Base-by-base conservation (phyloP, 768 basidiomycete species). In the Filobasidium floriforme region DNA sequence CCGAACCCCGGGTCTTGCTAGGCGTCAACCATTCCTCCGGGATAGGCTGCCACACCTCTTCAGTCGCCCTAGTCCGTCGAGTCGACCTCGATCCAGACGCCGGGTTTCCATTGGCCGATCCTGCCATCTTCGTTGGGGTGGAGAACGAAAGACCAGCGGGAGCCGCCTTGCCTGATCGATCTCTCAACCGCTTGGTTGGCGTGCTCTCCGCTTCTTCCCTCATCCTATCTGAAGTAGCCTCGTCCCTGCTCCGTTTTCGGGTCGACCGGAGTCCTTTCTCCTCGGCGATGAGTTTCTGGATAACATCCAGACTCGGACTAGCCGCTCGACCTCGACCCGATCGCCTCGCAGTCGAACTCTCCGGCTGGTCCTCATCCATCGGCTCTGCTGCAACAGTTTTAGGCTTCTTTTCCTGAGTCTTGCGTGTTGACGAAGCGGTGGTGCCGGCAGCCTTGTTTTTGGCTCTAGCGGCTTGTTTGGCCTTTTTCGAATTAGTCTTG, bases 1-100 rank as follows among this genome's bases (percentile, higher is more conserved):
- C 18, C 46, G 5, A 3, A 4, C 46, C 46, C 46, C 46, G 46
- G 9, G 5, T 49, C 46, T 49, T 49, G 46, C 24, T 57, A 29
- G 68, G 67, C 11, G 63, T 26, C 37, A 73, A 60, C 74, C 74
- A 75, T 59, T 73, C 76, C 7, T 72, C 72, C 4, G 76, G 76
- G 14, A 77, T 61, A 37, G 72, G 63, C 63, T 76, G 72, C 75
- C 75, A 76, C 37, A 72, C 72, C 40, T 76, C 75, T 19, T 72
- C 73, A 0, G 55, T 59, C 5, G 57, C 41, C 22, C 44, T 44
- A 15, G 57, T 65, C 19, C 57, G 40, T 41, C 64, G 22, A 14
- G 64, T 65, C 15, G 28, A 32, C 44, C 64, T 60, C 54, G 22
- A 51, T 5, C 19, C 46, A 18, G 24, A 19, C 3, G 46, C 46